A percentile compares a stretch with the other conserved stretches of the same genome.
phyloP scores from a whole-genome alignment of 345 rosid genomes.

The Sisymbrium altissimum region DNA sequence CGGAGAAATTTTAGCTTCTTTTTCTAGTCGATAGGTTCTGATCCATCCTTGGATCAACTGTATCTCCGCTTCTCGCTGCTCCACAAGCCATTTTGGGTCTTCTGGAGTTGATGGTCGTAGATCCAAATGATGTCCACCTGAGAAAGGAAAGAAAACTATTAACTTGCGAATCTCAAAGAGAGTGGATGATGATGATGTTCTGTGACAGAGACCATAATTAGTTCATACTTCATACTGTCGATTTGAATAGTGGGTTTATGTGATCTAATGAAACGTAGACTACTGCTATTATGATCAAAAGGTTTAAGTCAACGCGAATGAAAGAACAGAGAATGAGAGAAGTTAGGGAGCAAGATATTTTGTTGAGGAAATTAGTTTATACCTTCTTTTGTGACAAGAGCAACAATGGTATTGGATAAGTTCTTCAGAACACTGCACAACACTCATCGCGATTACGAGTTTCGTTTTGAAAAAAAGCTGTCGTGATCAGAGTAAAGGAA shows the following conservation, averaged over 20 bases:
- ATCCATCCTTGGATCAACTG: constrained; percentile 75
- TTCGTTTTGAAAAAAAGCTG: not conserved
- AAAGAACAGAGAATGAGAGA: not conserved
- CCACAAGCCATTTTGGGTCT: constrained; percentile 79
- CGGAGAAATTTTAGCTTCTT: constrained; percentile 34
- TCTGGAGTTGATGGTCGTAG: constrained; percentile 64
- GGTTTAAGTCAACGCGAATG: not conserved
- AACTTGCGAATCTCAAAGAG: not conserved
- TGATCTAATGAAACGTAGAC: not conserved
- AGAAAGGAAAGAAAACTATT: not conserved
- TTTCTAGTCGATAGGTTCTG: constrained; percentile 35
- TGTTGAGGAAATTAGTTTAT: constrained; percentile 10
- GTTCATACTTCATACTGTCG: not conserved
- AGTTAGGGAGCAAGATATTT: not conserved
- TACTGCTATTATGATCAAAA: not conserved
- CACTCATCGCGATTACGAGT: constrained; percentile 15
- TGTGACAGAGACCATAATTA: not conserved
- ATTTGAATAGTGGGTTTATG: not conserved
- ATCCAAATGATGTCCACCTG: constrained; percentile 91
- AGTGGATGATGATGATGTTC: not conserved
- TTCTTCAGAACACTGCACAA: constrained; percentile 71
- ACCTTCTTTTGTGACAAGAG: constrained; percentile 91
- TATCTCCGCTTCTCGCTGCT: constrained; percentile 69
- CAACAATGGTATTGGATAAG: constrained; percentile 68
- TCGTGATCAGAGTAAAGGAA: not conserved